phyloP scores from a whole-genome alignment of 345 rosid genomes.

The Gynandropsis gynandra region DNA sequence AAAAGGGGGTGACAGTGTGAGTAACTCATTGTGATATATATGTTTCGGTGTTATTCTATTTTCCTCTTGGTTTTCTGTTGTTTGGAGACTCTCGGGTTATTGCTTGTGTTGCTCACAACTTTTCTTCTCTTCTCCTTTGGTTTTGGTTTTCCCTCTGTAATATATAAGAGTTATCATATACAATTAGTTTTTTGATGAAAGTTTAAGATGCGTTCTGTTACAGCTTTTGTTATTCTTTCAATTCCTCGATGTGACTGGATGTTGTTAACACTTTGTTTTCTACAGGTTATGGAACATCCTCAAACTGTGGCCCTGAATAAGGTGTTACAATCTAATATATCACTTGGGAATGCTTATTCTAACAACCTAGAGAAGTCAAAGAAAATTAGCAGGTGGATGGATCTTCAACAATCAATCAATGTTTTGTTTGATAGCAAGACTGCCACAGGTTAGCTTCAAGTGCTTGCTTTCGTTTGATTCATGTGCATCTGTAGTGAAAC shows the following conservation, averaged over 20 bases:
- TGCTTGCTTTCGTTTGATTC: slow-evolving; percentile 1
- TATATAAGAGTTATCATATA: background rate
- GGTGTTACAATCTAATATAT: slow-evolving; percentile 57
- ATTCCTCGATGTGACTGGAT: background rate
- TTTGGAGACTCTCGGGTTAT: background rate
- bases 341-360: slow-evolving; percentile 54
- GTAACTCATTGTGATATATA: slow-evolving; percentile 24
- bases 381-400: slow-evolving; percentile 59
- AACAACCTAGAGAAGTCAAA: slow-evolving; percentile 33
- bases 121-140: slow-evolving; percentile 3
- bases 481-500: background rate
- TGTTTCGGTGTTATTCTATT: background rate
- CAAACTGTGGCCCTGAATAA: slow-evolving; percentile 70
- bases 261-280: slow-evolving; percentile 12
- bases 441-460: slow-evolving; percentile 47
- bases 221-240: slow-evolving; percentile 2
- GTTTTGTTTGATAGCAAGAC: slow-evolving; percentile 73
- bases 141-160: background rate
- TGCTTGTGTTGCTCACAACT: slow-evolving; percentile 6
- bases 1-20: slow-evolving; percentile 82
- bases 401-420: slow-evolving; percentile 78
- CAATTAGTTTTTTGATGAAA: too few relatives aligned
- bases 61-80: slow-evolving; percentile 7
- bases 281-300: slow-evolving; percentile 87
- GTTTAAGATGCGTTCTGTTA: background rate